Conservation (phyloP, 805 yeast species). For the Zygosaccharomyces gambellarensis region DNA sequence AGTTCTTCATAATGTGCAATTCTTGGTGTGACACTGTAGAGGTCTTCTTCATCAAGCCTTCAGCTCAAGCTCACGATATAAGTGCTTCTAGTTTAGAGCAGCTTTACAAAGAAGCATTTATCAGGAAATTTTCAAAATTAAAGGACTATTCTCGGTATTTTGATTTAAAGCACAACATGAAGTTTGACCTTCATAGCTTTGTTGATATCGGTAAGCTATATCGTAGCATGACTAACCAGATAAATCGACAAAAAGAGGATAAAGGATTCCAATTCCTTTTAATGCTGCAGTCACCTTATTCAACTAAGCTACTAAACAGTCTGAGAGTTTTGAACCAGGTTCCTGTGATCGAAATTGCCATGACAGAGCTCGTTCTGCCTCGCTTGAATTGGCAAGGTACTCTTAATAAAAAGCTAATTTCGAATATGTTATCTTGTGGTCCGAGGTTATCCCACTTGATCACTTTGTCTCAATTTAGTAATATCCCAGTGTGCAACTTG, state of each 20-base stretch:
- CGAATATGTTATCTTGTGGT: slow-evolving; percentile 68
- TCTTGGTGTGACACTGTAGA: slow-evolving; percentile 52
- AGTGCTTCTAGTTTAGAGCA: slow-evolving; percentile 36
- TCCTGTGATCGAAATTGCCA: slow-evolving; percentile 59
- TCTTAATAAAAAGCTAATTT: slow-evolving; percentile 58
- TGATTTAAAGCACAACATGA: slow-evolving; percentile 47
- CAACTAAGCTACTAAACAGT: slow-evolving; percentile 42
- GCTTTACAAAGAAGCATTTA: slow-evolving; percentile 50
- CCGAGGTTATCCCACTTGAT: slow-evolving; percentile 66
- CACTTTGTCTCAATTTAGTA: slow-evolving; percentile 62
- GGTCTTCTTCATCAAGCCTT: slow-evolving; percentile 63
- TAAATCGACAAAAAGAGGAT: slow-evolving; percentile 57
- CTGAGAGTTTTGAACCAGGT: slow-evolving; percentile 48
- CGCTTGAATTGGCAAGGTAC: slow-evolving; percentile 78
- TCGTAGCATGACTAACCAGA: slow-evolving; percentile 50
- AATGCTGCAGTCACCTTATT: slow-evolving; percentile 68
- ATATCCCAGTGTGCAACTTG: slow-evolving; percentile 82
- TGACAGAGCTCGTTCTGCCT: slow-evolving; percentile 57
- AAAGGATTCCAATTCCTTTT: slow-evolving; percentile 61
- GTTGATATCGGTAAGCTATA: slow-evolving; percentile 52
- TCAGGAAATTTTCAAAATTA: slow-evolving; percentile 44
- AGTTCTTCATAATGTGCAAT: slow-evolving; percentile 62
- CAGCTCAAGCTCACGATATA: slow-evolving; percentile 52
- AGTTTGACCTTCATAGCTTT: slow-evolving; percentile 52
- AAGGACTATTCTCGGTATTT: slow-evolving; percentile 43